Conservation (phyloP, 2,329 filamentous ascomycete genomes). For the Bipolaris gigantea region DNA sequence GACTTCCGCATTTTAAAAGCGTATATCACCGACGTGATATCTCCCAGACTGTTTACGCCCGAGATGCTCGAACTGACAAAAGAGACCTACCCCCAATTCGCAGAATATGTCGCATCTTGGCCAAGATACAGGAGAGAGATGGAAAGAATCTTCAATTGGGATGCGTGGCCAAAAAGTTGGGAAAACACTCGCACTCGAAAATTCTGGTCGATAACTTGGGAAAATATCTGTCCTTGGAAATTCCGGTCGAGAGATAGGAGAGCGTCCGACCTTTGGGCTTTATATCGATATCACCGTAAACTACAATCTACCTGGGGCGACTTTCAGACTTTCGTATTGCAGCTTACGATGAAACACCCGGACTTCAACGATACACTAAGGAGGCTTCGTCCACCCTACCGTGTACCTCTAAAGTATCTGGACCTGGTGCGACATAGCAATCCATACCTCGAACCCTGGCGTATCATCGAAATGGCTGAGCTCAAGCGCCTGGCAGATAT, state of each 20-base stretch:
- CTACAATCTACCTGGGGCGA: not conserved
- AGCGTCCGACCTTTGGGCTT: not conserved
- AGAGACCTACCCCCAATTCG: not conserved
- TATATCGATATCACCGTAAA: not conserved
- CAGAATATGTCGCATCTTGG: not conserved
- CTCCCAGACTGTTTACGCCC: not conserved
- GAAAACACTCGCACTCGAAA: too few species aligned
- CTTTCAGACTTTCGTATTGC: not conserved
- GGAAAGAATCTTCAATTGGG: too few species aligned
- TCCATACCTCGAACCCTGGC: not conserved
- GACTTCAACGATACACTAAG: not conserved
- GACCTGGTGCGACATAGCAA: not conserved
- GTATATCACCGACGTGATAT: not conserved
- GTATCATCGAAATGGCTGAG: not conserved
- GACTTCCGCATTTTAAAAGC: not conserved
- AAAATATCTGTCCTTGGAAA: too few species aligned
- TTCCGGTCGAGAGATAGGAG: not conserved
- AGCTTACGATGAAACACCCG: not conserved
- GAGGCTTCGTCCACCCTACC: not conserved
- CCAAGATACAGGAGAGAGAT: too few species aligned
- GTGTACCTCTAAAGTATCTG: not conserved
- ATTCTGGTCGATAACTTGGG: too few species aligned
- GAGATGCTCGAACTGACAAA: not conserved
- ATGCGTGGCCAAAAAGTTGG: not conserved
- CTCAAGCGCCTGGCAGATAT: not conserved